Evolutionary conservation across 2,329 filamentous ascomycete species (phyloP), one percentile per base, ranked within the genome.

Genomic region (Cladosporium sp.): DNA sequence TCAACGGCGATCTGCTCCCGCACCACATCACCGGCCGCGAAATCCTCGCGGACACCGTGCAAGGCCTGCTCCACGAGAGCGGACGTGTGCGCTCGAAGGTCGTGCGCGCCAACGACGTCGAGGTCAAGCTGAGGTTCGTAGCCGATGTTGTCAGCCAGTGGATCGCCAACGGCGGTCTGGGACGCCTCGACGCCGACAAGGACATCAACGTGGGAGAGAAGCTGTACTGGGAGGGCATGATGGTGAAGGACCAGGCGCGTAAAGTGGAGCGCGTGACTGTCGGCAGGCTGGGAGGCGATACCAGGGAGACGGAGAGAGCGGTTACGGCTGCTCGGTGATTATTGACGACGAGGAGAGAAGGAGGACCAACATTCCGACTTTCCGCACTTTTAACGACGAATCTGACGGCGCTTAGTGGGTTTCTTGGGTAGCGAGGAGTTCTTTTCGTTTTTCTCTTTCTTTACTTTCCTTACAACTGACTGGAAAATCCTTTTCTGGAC

Each of bases 41-140:
- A 53, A 87, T 90, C 66, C 81, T 93, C 29, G 88, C 89, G 14
- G 91, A 91, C 70, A 88, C 89, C 5, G 79, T 92, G 7, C 89
- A 91, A 73, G 90, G 89, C 5, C 82, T 94, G 14, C 83, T 94
- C 52, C 91, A 92, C 79, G 79, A 80, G 77, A 61, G 78, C 77
- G 59, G 80, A 77, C 62, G 65, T 80, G 80, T 69, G 79, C 82
- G 64, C 81, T 83, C 72, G 71, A 71, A 72, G 49, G 66, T 92
- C 65, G 89, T 91, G 0, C 84, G 85, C 23, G 88, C 89, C 49
- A 94, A 94, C 75, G 86, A 89, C 69, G 86, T 94, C 74, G 86
- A 88, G 37, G 83, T 83, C 71, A 94, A 94, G 80, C 84, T 94
- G 65, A 84, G 88, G 66, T 93, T 93, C 74, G 86, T 93, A 72